Evolutionary conservation across 345 rosid genomes (phyloP), one percentile per base, ranked within the genome.

Genomic region (Corchorus olitorius): DNA sequence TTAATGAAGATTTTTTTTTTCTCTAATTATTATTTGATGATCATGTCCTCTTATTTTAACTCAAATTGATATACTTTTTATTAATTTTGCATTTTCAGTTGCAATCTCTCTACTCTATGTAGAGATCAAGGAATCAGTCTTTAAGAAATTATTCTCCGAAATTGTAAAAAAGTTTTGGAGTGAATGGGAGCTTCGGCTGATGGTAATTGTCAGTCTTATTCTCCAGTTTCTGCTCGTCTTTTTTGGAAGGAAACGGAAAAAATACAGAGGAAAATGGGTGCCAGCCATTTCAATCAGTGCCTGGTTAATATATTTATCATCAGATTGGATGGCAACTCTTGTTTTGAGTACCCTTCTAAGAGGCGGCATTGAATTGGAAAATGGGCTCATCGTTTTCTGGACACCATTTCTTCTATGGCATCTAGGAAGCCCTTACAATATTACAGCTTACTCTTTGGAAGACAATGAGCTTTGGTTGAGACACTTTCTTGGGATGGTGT

Each of bases 391-490:
- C 0, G 45, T 74, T 12, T 65, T 65, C 0, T 86, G 83, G 82
- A 76, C 85, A 0, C 85, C 84, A 0, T 80, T 82, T 55, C 82
- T 87, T 20, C 70, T 84, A 8, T 50, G 81, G 66, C 85, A 84
- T 55, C 63, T 79, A 0, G 85, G 85, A 12, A 81, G 86, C 8
- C 83, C 83, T 3, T 72, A 72, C 11, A 77, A 70, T 8, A 79
- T 83, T 19, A 81, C 82, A 1, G 78, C 84, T 0, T 80, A 76
- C n/a, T 22, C 86, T 15, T 2, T 83, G 33, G 83, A 81, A 58
- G 88, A 83, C 81, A 87, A 87, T 48, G 83, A 86, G 45, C 37
- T 79, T 14, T 84, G 87, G 86, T 13, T 72, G 4, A 74, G 87
- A 49, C 76, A 79, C 55, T 56, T 78, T 4, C 72, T 75, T 3